Base-by-base conservation (phyloP, 2,329 filamentous ascomycete species). In the Cercospora sp. region DNA sequence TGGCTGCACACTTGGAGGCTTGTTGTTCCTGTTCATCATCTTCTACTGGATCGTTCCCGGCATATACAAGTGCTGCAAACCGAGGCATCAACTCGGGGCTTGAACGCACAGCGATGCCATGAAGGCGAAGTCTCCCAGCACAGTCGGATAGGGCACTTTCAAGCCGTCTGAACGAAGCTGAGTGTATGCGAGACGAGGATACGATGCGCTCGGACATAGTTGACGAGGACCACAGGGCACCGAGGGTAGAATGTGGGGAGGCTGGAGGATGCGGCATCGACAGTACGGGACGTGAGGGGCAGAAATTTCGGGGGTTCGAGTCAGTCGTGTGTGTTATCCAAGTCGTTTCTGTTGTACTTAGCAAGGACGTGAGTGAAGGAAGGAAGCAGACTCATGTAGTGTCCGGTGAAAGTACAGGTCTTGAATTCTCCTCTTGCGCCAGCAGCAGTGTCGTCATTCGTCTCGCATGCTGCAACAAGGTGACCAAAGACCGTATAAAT, bases 401-500 rank as follows among this genome's bases (percentile, higher is more conserved):
- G 12, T 53, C 48, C 23, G 12, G 9, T 7, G 48, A n/a, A 13
- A 28, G 12, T 16, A 26, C 48, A 53, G 2, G 12, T 53, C 13
- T 28, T 10, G n/a, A 5, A 23, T 26, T 53, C 5, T 16, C 20
- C 48, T 16, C 28, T 3, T n/a, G 30, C 55, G 31, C 31, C 28
- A n/a, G 8, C 13, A 5, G 55, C 55, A 6, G 8, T 8, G 3
- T 59, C 55, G 4, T 59, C 55, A 20, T 30, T 12, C 13, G 10
- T 23, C 28, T n/a, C 55, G 31, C 30, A 23, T 26, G 48, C 23
- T 53, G 48, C 13, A 3, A 53, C 26, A 26, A 53, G 12, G 9
- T 26, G 55, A 23, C 18, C 13, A 10, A 8, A 33, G 3, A 64
- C 30, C 9, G 61, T 18, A 55, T 13, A 48, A 30, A 72, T 77